Conservation (phyloP, 2,329 filamentous ascomycete genomes). For the Fusarium praegraminearum region DNA sequence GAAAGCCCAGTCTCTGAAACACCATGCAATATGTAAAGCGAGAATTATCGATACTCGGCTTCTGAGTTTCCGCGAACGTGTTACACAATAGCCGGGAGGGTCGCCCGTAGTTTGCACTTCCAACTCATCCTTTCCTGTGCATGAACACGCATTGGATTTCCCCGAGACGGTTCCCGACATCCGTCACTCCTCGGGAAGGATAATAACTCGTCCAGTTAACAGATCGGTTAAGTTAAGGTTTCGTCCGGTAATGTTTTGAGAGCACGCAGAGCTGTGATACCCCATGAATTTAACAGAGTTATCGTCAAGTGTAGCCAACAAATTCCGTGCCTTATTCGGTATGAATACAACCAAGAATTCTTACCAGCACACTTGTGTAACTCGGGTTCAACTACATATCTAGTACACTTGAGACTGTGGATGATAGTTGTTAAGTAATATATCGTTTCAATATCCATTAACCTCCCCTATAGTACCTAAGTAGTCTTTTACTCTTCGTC, state of each 20-base stretch:
- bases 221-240: background rate
- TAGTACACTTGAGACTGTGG: too few relatives aligned
- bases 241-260: background rate
- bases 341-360: background rate
- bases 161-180: conserved; percentile 2
- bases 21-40: background rate
- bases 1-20: background rate
- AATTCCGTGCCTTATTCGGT: background rate
- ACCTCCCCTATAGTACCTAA: background rate
- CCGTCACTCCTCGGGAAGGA: background rate
- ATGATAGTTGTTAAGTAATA: background rate
- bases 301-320: too few relatives aligned
- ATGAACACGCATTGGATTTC: background rate
- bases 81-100: background rate
- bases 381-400: background rate
- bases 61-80: background rate
- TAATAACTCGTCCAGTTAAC: background rate
- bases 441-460: background rate
- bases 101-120: background rate
- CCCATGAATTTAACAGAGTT: too few relatives aligned
- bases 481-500: background rate
- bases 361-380: too few relatives aligned
- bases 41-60: background rate
- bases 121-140: background rate
- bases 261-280: too few relatives aligned